A percentile compares a stretch with the other conserved stretches of the same genome.
Evolutionary conservation across 2,329 filamentous ascomycete species (phyloP).

Genomic region (Claviceps maximensis): DNA sequence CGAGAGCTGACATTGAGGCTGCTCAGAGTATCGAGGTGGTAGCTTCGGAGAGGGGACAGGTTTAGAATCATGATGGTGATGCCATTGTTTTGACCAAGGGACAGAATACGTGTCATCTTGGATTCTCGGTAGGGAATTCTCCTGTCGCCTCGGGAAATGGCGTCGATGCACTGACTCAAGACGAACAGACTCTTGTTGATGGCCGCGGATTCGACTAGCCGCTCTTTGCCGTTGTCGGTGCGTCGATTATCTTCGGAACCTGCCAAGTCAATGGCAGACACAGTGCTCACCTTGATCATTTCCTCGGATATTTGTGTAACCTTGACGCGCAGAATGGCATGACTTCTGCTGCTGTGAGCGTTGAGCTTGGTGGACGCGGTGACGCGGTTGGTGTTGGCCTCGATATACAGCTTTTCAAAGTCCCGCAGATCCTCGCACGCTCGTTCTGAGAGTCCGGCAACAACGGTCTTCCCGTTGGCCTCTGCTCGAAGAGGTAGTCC

Average conservation of each 20-base stretch:
- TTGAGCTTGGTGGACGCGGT: constrained; percentile 88
- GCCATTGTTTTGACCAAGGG: constrained; percentile 86
- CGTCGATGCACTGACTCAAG: constrained; percentile 87
- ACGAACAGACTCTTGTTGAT: constrained; percentile 98
- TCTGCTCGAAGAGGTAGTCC: constrained; percentile 75
- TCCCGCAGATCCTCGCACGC: constrained; percentile 76
- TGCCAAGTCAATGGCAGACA: constrained; percentile 86
- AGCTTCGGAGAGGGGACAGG: constrained; percentile 78
- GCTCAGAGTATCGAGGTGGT: constrained; percentile 85
- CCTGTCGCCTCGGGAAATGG: constrained; percentile 61
- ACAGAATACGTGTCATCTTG: constrained; percentile 93
- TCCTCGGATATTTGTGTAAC: constrained; percentile 62
- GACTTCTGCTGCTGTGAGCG: constrained; percentile 77
- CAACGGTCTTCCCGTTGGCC: constrained; percentile 74
- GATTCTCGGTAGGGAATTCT: constrained; percentile 88
- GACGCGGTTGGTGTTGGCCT: constrained; percentile 80
- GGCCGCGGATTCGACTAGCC: constrained; percentile 85
- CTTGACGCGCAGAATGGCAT: constrained; percentile 85
- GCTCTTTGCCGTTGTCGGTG: constrained; percentile 86
- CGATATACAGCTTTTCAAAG: constrained; percentile 80
- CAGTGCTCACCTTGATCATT: constrained; percentile 61
- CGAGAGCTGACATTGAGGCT: constrained; percentile 90
- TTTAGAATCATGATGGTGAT: constrained; percentile 96
- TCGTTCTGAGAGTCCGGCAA: constrained; percentile 74
- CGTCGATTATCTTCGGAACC: constrained; percentile 91